Conservation (phyloP, 2,329 filamentous ascomycete species). For the Ascochyta koolunga region DNA sequence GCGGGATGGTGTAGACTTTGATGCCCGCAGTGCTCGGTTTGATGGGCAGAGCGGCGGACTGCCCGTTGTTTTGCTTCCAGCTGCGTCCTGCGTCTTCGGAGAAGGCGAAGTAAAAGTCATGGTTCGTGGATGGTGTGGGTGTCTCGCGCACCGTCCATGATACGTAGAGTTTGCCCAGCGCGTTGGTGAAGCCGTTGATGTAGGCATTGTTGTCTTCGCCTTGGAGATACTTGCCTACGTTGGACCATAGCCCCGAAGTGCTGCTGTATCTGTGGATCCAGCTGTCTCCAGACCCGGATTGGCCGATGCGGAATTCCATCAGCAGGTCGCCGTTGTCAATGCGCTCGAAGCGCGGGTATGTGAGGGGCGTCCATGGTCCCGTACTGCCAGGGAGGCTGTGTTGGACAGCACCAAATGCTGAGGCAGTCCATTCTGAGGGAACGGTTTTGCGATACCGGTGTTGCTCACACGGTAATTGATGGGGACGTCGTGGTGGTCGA, state of each 20-base stretch:
- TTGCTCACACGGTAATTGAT: constrained; percentile 45
- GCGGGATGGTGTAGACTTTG: constrained; percentile 54
- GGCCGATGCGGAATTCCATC: constrained; percentile 59
- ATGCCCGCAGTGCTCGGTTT: constrained; percentile 51
- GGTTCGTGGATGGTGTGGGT: constrained; percentile 56
- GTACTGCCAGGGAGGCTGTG: constrained; percentile 39
- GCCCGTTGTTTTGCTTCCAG: constrained; percentile 52
- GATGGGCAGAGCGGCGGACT: constrained; percentile 51
- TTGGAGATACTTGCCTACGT: constrained; percentile 51
- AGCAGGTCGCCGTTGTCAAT: constrained; percentile 50
- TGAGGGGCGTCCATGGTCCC: constrained; percentile 49
- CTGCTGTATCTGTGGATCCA: constrained; percentile 55
- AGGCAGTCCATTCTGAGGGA: constrained; percentile 35
- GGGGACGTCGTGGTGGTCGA: constrained; percentile 56
- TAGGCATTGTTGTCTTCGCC: constrained; percentile 59
- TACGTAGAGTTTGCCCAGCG: constrained; percentile 47
- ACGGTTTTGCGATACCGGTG: constrained; percentile 40
- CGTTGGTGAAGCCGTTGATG: constrained; percentile 56
- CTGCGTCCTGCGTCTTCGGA: constrained; percentile 53
- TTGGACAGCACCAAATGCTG: constrained; percentile 36
- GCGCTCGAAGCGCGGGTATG: constrained; percentile 58
- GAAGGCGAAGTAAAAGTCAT: constrained; percentile 58
- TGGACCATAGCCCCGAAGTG: constrained; percentile 45
- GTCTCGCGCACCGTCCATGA: constrained; percentile 61
- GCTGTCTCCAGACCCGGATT: constrained; percentile 58